phyloP scores from a whole-genome alignment of 2,329 filamentous ascomycete genomes.

The Calonectria fujianensis region DNA sequence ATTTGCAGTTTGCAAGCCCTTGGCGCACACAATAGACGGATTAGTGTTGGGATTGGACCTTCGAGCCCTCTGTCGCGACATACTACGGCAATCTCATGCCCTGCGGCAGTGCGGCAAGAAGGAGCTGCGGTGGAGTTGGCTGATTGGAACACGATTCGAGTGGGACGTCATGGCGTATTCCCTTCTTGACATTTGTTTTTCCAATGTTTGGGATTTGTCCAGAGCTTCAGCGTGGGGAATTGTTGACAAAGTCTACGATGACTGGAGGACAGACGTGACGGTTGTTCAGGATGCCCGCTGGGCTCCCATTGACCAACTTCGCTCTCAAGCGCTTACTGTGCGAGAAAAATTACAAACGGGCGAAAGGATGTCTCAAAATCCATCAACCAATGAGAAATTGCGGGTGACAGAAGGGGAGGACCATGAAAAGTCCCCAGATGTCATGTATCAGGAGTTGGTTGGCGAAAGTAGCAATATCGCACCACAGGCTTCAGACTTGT shows the following conservation, averaged over 20 bases:
- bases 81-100: constrained; percentile 31
- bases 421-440: not conserved
- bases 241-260: constrained; percentile 35
- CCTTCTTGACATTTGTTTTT: constrained; percentile 23
- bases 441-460: not conserved
- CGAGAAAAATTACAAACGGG: not conserved
- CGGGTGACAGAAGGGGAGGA: not conserved
- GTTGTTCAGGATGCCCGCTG: constrained; percentile 37
- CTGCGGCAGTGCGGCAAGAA: constrained; percentile 36
- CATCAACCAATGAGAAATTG: not conserved
- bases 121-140: constrained; percentile 28
- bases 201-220: not conserved
- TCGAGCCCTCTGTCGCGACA: constrained; percentile 31
- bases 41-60: not conserved
- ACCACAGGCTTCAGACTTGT: not conserved
- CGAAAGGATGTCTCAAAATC: not conserved
- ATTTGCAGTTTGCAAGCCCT: constrained; percentile 6
- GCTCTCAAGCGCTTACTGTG: constrained; percentile 1
- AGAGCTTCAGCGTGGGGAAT: constrained; percentile 10
- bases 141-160: constrained; percentile 20
- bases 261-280: constrained; percentile 34
- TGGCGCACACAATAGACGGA: not conserved
- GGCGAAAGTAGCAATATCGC: not conserved
- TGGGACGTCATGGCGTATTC: constrained; percentile 34
- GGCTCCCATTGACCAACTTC: constrained; percentile 37